These are phyloP conservation scores for Gossypium trilobum DNA, from an alignment of 441 rosid species.

Conservation along the genomic window DNA sequence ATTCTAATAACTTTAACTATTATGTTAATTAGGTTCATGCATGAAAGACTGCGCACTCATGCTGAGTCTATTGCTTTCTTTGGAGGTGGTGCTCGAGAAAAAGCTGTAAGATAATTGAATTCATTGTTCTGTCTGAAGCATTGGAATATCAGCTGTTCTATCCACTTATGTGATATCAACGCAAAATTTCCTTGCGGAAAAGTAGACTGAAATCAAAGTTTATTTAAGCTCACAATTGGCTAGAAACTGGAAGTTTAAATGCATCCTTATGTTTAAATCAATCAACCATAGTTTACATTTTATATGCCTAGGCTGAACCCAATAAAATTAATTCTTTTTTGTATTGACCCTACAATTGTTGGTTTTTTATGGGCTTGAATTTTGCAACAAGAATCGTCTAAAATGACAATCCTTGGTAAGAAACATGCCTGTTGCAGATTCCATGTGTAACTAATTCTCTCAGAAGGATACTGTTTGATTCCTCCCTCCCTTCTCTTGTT, in stretches of 20 bases:
- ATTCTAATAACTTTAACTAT: conserved; percentile 16
- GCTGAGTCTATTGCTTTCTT: conserved; percentile 99
- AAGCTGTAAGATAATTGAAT: conserved; percentile 58
- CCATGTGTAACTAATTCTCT: neutral
- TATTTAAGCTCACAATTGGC: neutral
- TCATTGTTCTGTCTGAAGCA: neutral
- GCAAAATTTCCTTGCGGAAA: neutral
- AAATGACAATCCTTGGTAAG: neutral
- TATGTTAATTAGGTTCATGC: conserved; percentile 72
- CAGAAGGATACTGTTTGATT: neutral
- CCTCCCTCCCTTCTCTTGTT: neutral
- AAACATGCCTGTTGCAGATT: conserved; percentile 3
- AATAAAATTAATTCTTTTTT: neutral
- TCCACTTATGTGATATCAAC: neutral
- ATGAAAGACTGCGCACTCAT: conserved; percentile 89
- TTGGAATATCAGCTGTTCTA: conserved; percentile 1
- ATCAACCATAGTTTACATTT: neutral
- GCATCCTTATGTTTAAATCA: neutral
- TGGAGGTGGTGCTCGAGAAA: conserved; percentile 99
- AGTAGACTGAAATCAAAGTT: neutral
- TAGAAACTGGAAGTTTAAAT: neutral
- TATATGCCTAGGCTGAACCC: neutral
- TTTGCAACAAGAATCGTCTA: neutral
- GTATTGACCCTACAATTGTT: neutral
- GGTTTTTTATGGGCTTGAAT: neutral